Conservation (phyloP, 176 grass and related monocot genomes). For the Oryza glaberrima region DNA sequence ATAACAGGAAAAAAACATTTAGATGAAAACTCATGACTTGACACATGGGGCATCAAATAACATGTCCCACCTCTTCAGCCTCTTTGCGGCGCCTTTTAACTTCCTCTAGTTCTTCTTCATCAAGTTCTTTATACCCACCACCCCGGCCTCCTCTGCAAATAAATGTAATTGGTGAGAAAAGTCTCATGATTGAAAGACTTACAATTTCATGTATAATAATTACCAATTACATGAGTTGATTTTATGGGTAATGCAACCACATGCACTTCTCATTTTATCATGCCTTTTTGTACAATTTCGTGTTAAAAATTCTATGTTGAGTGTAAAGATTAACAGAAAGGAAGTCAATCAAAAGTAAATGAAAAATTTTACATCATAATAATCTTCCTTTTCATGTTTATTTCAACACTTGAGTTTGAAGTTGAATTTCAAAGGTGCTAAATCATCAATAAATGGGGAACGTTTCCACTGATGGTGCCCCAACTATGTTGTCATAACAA, state of each 20-base stretch:
- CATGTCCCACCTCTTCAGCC: constrained; percentile 78
- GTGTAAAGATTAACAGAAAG: no score
- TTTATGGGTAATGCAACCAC: background rate
- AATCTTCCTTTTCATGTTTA: no score
- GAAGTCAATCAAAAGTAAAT: background rate
- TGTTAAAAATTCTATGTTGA: no score
- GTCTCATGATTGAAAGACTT: background rate
- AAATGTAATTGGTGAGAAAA: background rate
- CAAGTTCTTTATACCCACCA: constrained; percentile 96
- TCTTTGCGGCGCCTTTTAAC: constrained; percentile 78
- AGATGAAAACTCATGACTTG: constrained; percentile 20
- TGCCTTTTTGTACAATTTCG: background rate
- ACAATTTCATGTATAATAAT: background rate
- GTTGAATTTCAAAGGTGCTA: no score
- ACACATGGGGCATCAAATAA: constrained; percentile 11
- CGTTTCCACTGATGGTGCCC: no score
- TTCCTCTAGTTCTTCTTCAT: constrained; percentile 99
- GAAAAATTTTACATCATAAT: no score
- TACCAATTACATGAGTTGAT: background rate
- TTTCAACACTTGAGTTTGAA: no score
- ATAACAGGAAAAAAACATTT: constrained; percentile 32
- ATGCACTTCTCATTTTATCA: background rate
- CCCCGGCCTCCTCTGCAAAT: constrained; percentile 79
- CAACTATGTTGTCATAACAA: no score
- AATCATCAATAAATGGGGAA: no score